Conservation (phyloP, 768 basidiomycete species). For the Rhodosporidiobolus odoratus region DNA sequence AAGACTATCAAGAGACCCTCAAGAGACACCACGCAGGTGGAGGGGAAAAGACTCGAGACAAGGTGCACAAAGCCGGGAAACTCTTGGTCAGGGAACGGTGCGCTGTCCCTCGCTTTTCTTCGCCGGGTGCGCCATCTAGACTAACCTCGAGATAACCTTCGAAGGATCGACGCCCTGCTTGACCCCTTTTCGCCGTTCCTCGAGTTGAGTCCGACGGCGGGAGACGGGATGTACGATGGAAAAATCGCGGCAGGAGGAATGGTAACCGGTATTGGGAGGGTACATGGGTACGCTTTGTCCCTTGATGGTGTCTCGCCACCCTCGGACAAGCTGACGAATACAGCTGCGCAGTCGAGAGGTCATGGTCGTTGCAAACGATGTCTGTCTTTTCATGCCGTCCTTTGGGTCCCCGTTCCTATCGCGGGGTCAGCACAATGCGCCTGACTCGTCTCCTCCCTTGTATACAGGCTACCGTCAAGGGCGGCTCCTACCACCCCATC, state of each 20-base stretch:
- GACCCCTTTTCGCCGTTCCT: conserved; percentile 85
- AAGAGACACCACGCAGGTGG: conserved; percentile 64
- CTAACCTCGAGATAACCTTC: conserved; percentile 53
- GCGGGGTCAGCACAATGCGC: conserved; percentile 42
- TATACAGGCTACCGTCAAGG: conserved; percentile 36
- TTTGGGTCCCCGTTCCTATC: conserved; percentile 57
- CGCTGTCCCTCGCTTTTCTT: conserved; percentile 24
- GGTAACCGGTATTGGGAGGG: conserved; percentile 62
- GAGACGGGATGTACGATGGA: conserved; percentile 75
- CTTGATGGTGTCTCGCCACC: neutral
- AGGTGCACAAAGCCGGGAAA: conserved; percentile 74
- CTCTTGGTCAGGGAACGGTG: conserved; percentile 77
- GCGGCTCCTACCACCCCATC: conserved; percentile 35
- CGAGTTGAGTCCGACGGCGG: conserved; percentile 78
- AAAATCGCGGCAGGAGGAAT: conserved; percentile 79
- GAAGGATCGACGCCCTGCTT: conserved; percentile 65
- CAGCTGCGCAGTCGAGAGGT: conserved; percentile 78
- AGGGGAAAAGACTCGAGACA: conserved; percentile 64
- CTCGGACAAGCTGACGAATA: conserved; percentile 43
- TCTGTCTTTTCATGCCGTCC: conserved; percentile 60
- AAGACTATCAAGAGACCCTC: conserved; percentile 58
- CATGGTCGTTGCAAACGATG: conserved; percentile 87
- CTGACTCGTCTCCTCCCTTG: neutral
- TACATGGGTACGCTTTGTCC: conserved; percentile 24
- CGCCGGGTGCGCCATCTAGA: conserved; percentile 52